Conservation (phyloP, 495 filamentous ascomycete genomes). For the Trichoderma reesei region DNA sequence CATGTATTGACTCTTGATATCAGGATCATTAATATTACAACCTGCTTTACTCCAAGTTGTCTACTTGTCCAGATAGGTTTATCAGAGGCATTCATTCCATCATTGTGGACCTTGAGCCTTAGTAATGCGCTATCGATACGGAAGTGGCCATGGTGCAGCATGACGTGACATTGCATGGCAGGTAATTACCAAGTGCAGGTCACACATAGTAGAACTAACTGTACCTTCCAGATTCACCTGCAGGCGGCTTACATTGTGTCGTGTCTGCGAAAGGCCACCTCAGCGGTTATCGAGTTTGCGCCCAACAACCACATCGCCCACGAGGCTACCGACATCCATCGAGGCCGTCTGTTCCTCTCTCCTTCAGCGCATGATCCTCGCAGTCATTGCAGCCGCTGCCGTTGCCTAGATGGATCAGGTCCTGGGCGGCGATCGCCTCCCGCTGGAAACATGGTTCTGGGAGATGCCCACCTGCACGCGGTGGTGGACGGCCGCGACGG, state of each 20-base stretch:
- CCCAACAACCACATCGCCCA: neutral
- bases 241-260: neutral
- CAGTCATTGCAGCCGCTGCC: neutral
- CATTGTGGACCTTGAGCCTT: neutral
- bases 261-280: neutral
- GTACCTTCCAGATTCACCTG: neutral
- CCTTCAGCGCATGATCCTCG: neutral
- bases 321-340: neutral
- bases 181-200: too few species aligned
- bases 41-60: neutral
- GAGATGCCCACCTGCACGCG: conserved; percentile 94
- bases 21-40: too few species aligned
- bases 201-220: neutral
- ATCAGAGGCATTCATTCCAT: neutral
- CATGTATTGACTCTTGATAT: too few species aligned
- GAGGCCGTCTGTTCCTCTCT: neutral
- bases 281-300: neutral
- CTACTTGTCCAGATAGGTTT: neutral
- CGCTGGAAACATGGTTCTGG: conserved; percentile 93
- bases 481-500: conserved; percentile 91
- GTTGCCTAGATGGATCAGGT: conserved; percentile 53
- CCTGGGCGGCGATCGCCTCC: conserved; percentile 61
- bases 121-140: neutral
- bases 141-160: neutral
- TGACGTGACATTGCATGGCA: neutral